Percentiles rank a stretch among this genome's conserved stretches.
Evolutionary conservation across 768 basidiomycete species (phyloP).

Genomic region (Tricholoma terreum): DNA sequence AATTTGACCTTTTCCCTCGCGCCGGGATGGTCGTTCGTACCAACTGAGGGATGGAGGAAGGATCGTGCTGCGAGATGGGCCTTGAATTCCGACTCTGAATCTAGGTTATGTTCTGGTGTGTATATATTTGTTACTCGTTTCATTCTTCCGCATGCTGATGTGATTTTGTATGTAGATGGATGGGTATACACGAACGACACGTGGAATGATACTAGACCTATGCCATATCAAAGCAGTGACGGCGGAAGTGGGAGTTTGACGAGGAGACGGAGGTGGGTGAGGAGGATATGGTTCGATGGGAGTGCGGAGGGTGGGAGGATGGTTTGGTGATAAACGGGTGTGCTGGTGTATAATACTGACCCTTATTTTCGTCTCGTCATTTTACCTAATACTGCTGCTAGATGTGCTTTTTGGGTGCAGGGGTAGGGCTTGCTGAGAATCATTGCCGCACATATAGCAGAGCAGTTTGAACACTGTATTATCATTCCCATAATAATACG

Average conservation of each 20-base stretch:
- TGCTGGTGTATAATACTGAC: too few species aligned
- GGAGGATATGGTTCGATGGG: constrained; percentile 60
- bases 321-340: not conserved
- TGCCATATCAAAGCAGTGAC: constrained; percentile 29
- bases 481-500: too few species aligned
- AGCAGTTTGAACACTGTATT: too few species aligned
- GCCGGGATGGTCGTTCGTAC: constrained; percentile 70
- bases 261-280: constrained; percentile 64
- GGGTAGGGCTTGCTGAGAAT: too few species aligned
- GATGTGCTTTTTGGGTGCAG: too few species aligned
- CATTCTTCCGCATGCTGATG: not conserved
- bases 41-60: constrained; percentile 74
- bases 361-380: too few species aligned
- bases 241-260: constrained; percentile 52
- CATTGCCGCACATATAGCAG: too few species aligned
- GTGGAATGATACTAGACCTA: constrained; percentile 55
- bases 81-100: constrained; percentile 28
- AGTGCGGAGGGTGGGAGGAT: not conserved
- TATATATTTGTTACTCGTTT: not conserved
- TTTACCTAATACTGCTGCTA: too few species aligned
- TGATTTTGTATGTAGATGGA: constrained; percentile 44
- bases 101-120: constrained; percentile 17
- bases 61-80: constrained; percentile 63
- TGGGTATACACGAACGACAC: constrained; percentile 82
- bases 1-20: constrained; percentile 79